phyloP scores from a whole-genome alignment of 352 stramenopile genomes.

The Phytophthora sansomeana region DNA sequence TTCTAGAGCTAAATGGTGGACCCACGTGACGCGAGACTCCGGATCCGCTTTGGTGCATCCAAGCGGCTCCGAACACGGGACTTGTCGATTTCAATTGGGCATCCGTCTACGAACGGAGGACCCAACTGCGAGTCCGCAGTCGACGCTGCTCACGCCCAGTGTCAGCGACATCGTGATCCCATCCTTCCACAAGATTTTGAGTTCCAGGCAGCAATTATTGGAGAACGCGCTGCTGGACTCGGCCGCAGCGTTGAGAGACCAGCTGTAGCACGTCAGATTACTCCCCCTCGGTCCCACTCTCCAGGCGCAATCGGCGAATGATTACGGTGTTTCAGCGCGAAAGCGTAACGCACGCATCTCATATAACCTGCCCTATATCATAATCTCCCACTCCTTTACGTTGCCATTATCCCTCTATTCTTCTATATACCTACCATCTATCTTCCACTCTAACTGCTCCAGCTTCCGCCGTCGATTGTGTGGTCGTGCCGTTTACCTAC shows the following conservation, averaged over 20 bases:
- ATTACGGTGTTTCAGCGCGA: background rate
- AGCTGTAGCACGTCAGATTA: background rate
- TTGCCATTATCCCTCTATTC: background rate
- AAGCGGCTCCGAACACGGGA: background rate
- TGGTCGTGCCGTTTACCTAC: background rate
- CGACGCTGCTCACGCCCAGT: slow-evolving; percentile 20
- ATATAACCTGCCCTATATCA: background rate
- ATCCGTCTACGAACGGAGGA: slow-evolving; percentile 18
- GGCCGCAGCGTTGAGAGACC: background rate
- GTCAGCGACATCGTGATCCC: slow-evolving; percentile 28
- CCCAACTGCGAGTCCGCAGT: background rate
- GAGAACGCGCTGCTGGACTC: slow-evolving; percentile 32
- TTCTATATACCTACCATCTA: background rate
- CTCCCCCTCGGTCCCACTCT: background rate
- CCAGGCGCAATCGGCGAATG: background rate
- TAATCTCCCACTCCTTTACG: background rate
- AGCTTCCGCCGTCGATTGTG: background rate
- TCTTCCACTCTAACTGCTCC: background rate
- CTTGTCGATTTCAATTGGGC: slow-evolving; percentile 18
- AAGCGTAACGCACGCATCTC: background rate
- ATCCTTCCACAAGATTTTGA: slow-evolving; percentile 11
- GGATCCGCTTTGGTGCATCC: slow-evolving; percentile 21
- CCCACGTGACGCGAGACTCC: slow-evolving; percentile 25
- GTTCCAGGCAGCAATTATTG: slow-evolving; percentile 18
- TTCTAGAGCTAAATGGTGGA: slow-evolving; percentile 13